Conservation (phyloP, 2,329 filamentous ascomycete species). For the Sporothrix variecibatus region DNA sequence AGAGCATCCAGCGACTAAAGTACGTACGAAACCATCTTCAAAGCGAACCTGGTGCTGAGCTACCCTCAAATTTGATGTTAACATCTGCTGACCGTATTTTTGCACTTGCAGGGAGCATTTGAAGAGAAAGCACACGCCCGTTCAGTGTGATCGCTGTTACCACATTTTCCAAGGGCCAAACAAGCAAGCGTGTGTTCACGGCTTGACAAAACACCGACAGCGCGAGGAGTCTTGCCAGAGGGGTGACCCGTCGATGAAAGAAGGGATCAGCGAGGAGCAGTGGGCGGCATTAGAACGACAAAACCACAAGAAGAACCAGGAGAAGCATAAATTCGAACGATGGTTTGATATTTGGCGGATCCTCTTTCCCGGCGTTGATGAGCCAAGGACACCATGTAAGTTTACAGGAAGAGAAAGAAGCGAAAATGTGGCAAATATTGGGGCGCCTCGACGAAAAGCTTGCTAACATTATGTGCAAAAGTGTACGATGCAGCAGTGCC, state of each 20-base stretch:
- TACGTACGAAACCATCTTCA: conserved; percentile 19
- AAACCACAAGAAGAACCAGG: conserved; percentile 36
- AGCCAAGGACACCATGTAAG: conserved; percentile 35
- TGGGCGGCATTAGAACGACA: conserved; percentile 36
- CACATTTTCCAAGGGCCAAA: conserved; percentile 31
- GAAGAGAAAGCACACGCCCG: conserved; percentile 35
- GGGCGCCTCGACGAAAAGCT: neutral
- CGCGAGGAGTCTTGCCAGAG: conserved; percentile 31
- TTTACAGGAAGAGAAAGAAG: conserved; percentile 3
- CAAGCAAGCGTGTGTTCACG: conserved; percentile 27
- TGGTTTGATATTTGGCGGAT: conserved; percentile 38
- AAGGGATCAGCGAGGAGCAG: conserved; percentile 35
- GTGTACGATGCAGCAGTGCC: conserved; percentile 5
- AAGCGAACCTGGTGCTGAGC: neutral
- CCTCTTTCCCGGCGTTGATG: conserved; percentile 31
- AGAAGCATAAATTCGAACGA: conserved; percentile 35
- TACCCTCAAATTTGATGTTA: neutral
- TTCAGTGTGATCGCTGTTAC: conserved; percentile 37
- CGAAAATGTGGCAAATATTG: neutral
- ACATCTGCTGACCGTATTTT: neutral
- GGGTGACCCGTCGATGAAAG: conserved; percentile 32
- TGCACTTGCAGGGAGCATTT: conserved; percentile 33
- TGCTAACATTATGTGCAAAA: neutral
- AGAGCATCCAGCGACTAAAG: conserved; percentile 37
- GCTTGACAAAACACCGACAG: conserved; percentile 32